phyloP scores from a whole-genome alignment of 257 asterid species.

The Primulina tabacum region DNA sequence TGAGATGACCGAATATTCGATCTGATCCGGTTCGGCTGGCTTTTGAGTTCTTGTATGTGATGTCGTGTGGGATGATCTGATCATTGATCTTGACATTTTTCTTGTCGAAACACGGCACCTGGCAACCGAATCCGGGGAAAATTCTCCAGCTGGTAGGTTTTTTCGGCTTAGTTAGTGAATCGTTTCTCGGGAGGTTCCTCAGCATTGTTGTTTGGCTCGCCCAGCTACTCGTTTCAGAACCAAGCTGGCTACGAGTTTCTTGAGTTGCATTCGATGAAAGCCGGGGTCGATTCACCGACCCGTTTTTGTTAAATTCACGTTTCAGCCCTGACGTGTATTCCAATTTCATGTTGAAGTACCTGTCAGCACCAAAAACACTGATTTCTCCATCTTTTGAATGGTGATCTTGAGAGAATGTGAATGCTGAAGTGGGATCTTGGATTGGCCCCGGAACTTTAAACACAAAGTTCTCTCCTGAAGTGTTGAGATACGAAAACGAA shows the following conservation, averaged over 20 bases:
- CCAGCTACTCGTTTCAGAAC: slow-evolving; percentile 55
- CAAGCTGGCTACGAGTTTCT: slow-evolving; percentile 37
- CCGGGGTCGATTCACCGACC: slow-evolving; percentile 13
- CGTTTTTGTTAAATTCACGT: background rate
- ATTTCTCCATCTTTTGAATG: slow-evolving; percentile 47
- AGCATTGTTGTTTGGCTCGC: slow-evolving; percentile 46
- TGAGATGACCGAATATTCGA: slow-evolving; percentile 13
- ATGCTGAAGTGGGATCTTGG: slow-evolving; percentile 43
- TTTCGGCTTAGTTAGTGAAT: slow-evolving; percentile 38
- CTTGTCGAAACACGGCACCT: slow-evolving; percentile 56
- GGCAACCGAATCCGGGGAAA: slow-evolving; percentile 50
- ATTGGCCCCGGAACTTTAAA: slow-evolving; percentile 40
- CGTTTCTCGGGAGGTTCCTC: slow-evolving; percentile 16
- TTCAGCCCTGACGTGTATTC: slow-evolving; percentile 30
- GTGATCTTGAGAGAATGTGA: slow-evolving; percentile 35
- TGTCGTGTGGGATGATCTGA: background rate
- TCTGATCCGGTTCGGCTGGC: slow-evolving; percentile 26
- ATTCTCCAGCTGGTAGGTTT: slow-evolving; percentile 33
- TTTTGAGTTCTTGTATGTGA: slow-evolving; percentile 18
- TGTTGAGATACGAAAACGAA: slow-evolving; percentile 39
- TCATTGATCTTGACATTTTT: slow-evolving; percentile 34
- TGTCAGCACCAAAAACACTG: slow-evolving; percentile 73
- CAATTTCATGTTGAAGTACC: slow-evolving; percentile 72
- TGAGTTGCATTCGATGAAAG: slow-evolving; percentile 18
- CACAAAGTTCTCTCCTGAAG: slow-evolving; percentile 39